Evolutionary conservation across 768 basidiomycete species (phyloP).

Genomic region (Russula vinacea): DNA sequence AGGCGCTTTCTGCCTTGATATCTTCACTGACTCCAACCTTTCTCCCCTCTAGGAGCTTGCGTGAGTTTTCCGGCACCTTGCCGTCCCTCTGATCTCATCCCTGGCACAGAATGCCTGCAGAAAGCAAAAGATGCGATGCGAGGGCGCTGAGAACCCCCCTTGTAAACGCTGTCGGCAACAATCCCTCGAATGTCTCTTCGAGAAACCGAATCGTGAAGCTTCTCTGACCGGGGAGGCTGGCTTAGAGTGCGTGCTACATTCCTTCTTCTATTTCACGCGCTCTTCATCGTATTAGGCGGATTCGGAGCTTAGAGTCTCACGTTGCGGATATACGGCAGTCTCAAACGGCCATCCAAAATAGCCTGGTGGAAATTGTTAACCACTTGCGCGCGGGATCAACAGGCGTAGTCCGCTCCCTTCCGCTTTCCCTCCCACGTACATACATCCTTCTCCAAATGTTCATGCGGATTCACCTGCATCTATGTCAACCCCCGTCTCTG

Average conservation of each 20-base stretch:
- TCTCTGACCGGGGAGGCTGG: constrained; percentile 87
- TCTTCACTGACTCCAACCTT: constrained; percentile 15
- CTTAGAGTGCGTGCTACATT: constrained; percentile 60
- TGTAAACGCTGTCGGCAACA: constrained; percentile 90
- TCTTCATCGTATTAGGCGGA: constrained; percentile 55
- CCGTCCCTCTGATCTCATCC: constrained; percentile 21
- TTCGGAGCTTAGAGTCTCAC: constrained; percentile 82
- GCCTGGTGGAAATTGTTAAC: constrained; percentile 73
- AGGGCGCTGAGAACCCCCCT: constrained; percentile 95
- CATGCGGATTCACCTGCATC: constrained; percentile 52
- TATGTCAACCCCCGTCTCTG: constrained; percentile 42
- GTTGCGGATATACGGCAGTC: constrained; percentile 78
- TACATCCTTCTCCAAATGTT: constrained; percentile 63
- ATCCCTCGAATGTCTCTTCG: constrained; percentile 89
- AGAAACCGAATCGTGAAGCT: constrained; percentile 86
- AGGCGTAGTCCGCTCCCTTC: constrained; percentile 58
- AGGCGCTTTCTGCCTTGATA: constrained; percentile 27
- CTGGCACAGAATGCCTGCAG: constrained; percentile 80
- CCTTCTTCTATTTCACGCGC: not conserved
- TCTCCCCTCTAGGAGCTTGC: constrained; percentile 61
- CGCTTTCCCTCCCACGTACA: constrained; percentile 50
- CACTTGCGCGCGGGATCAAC: constrained; percentile 61
- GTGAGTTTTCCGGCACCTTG: constrained; percentile 43
- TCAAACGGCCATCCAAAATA: constrained; percentile 73
- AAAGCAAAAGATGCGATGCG: constrained; percentile 97